Conservation (phyloP, 768 basidiomycete genomes). For the Sporobolomyces roseus region DNA sequence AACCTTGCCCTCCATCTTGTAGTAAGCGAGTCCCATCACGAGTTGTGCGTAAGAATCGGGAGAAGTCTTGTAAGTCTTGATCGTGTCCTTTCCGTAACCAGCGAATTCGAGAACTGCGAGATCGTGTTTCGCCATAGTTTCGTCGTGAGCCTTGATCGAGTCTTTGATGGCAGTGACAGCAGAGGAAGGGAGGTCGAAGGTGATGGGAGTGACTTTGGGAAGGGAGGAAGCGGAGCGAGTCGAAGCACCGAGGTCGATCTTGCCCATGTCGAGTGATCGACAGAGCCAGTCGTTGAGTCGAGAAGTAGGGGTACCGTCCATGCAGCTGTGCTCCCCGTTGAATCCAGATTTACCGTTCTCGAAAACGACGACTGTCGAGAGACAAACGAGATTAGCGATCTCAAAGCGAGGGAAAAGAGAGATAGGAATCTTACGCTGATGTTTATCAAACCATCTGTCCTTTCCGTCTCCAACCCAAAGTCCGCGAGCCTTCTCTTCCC, state of each 20-base stretch:
- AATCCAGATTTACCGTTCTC: slow-evolving; percentile 93
- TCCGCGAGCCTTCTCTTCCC: slow-evolving; percentile 74
- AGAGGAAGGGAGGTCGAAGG: slow-evolving; percentile 63
- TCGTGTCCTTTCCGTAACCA: slow-evolving; percentile 79
- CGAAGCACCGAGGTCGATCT: slow-evolving; percentile 67
- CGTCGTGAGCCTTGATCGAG: slow-evolving; percentile 67
- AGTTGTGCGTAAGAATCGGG: slow-evolving; percentile 96
- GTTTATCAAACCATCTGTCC: slow-evolving; percentile 95
- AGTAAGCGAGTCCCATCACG: slow-evolving; percentile 91
- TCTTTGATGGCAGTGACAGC: slow-evolving; percentile 57
- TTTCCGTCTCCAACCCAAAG: slow-evolving; percentile 86
- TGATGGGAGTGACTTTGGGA: slow-evolving; percentile 52
- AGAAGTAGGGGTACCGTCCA: slow-evolving; percentile 84
- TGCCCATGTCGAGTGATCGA: slow-evolving; percentile 66
- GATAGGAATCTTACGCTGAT: slow-evolving; percentile 63
- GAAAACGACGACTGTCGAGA: slow-evolving; percentile 73
- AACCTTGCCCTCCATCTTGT: slow-evolving; percentile 59
- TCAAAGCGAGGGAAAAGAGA: neutral
- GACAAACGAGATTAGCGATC: neutral
- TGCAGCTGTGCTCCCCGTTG: slow-evolving; percentile 55
- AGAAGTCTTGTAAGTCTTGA: slow-evolving; percentile 57
- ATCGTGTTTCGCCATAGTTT: slow-evolving; percentile 71
- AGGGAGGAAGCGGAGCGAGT: slow-evolving; percentile 40
- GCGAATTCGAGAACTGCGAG: slow-evolving; percentile 79
- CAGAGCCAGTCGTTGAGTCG: slow-evolving; percentile 92